Evolutionary conservation across 2,329 filamentous ascomycete genomes (phyloP).

Genomic region (Stachybotrys chartarum): DNA sequence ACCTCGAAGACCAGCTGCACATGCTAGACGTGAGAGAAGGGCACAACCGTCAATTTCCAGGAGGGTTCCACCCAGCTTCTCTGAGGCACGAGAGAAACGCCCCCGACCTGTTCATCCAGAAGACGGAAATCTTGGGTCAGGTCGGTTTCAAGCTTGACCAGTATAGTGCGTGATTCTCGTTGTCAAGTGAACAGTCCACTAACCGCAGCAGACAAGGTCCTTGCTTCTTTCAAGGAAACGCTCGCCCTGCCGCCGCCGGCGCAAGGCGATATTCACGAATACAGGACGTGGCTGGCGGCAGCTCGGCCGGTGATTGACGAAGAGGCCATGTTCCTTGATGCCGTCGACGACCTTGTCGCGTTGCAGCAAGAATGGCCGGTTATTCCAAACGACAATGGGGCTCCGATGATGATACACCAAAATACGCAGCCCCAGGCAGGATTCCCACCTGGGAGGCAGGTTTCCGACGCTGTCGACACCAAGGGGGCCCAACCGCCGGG

Average conservation of each 20-base stretch:
- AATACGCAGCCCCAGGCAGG: conserved; percentile 2
- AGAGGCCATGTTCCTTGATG: conserved; percentile 55
- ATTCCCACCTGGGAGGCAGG: conserved; percentile 1
- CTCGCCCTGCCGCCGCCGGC: conserved; percentile 42
- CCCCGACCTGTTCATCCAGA: conserved; percentile 51
- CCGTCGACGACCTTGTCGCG: conserved; percentile 46
- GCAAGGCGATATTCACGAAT: conserved; percentile 36
- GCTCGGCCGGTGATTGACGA: conserved; percentile 48
- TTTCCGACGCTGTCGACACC: not conserved
- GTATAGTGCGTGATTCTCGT: conserved; percentile 46
- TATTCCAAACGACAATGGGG: not conserved
- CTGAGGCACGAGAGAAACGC: conserved; percentile 48
- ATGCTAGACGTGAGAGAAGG: conserved; percentile 56
- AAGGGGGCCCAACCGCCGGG: not conserved
- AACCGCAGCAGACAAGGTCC: conserved; percentile 40
- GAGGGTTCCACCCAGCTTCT: conserved; percentile 48
- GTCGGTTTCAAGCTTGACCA: conserved; percentile 61
- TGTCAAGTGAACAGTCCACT: too few species aligned
- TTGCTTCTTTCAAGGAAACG: conserved; percentile 49
- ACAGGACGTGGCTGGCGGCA: conserved; percentile 47
- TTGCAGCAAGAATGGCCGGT: conserved; percentile 2
- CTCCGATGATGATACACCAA: conserved; percentile 13
- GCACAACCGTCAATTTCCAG: conserved; percentile 32
- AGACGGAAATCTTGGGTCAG: conserved; percentile 52
- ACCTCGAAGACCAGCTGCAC: conserved; percentile 72